Evolutionary conservation across 2,329 filamentous ascomycete species (phyloP), one percentile per base, ranked within the genome.

Genomic region (Thelonectria blattea): DNA sequence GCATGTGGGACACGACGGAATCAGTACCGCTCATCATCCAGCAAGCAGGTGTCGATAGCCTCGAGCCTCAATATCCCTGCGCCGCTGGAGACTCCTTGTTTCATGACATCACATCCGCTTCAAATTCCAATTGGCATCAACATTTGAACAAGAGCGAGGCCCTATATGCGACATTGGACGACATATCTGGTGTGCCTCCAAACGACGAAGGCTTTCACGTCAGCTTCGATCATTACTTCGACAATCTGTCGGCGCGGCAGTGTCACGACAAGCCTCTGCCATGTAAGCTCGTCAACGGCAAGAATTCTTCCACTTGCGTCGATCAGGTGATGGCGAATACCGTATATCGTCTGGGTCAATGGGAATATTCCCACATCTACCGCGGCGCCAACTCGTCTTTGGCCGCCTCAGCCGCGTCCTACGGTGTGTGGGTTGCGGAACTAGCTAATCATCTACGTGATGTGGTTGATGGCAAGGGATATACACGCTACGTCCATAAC

Each of bases 221-320:
- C 42, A 88, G 83, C 54, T 88, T 90, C 68, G 92, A 95, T 71
- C 91, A 93, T 74, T 95, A 95, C 78, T 95, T 88, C 69, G 92
- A 95, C 73, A 95, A 93, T 70, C 82, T 95, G 1, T 92, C 90
- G 0, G 88, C 91, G 0, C 83, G 91, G 0, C 88, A 92, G 71
- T 95, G 91, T 73, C 91, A 95, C 71, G 78, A 75, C 17, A 91
- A 90, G 69, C 85, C 90, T 0, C 78, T 93, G 0, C 91, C 91
- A 0, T 94, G 91, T 76, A 85, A 83, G 63, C 73, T 83, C 7
- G 75, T 81, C 17, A 64, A 74, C 58, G 76, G 75, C 64, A 67
- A 68, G 55, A 81, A 81, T 62, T 80, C 83, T 54, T 77, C 76
- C 0, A 75, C 78, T 0, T 94, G 91, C 71, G 78, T 93, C 42